Evolutionary conservation across 2,329 filamentous ascomycete species (phyloP), one percentile per base, ranked within the genome.

Genomic region (Elsinoe ampelina): DNA sequence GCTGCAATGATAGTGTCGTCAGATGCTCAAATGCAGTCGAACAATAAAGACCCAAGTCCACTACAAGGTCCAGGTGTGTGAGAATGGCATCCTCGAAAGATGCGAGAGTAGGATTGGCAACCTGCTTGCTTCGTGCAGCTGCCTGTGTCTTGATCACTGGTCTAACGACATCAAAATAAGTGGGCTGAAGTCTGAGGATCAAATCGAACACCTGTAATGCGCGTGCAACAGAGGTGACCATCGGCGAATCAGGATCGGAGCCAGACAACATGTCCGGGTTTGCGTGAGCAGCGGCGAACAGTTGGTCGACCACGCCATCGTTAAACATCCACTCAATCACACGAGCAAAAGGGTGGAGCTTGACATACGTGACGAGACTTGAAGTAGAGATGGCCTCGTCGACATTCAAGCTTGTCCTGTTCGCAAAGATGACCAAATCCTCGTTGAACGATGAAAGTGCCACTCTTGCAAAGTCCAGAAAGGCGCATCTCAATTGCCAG

Each of bases 241-340:
- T 73, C 1, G 92, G 88, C 5, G 92, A 95, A 62, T 90, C 85
- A 1, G 85, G 82, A 3, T 83, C 75, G 10, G 89, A 82, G 63
- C 81, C 83, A 60, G 87, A 82, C 39, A 96, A 80, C 58, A 87
- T 84, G 6, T 79, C 76, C 13, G 85, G 74, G 62, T 92, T 82
- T 67, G 95, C 86, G 63, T 92, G 87, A 30, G 93, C 82, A 10
- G 86, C 82, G 57, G 82, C 79, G 70, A 96, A 92, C 1, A 98
- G 73, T 12, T 85, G 82, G 61, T 81, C 81, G 64, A 95, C 82
- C 19, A 96, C 88, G 61, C 86, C 89, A 65, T 95, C 89, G 67
- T 95, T 96, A 71, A 95, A 95, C 72, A 98, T 82, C 90, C 93
- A 97, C 67, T 98, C 93, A 87, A 97, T 96, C 13, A 95, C 85